These are phyloP conservation scores for Aureobasidium mangrovei DNA, from an alignment of 2,329 filamentous ascomycete species.

Conservation along the genomic window DNA sequence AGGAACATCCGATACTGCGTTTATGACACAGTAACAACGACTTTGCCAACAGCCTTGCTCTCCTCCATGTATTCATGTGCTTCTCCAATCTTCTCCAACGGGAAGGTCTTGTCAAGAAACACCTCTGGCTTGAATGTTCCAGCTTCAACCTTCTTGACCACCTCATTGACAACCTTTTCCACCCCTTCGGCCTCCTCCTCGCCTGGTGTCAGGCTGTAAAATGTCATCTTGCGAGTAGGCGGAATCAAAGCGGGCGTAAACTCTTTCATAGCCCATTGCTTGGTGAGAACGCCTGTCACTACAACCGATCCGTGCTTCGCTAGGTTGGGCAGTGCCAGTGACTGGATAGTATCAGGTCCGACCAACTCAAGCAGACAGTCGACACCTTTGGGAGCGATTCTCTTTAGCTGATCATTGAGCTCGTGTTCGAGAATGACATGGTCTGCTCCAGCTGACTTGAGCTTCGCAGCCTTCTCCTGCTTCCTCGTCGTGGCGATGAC, in stretches of 20 bases:
- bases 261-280: constrained; percentile 7
- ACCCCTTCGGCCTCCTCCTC: constrained; percentile 6
- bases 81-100: background rate
- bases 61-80: constrained; percentile 13
- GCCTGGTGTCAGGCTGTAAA: constrained; percentile 9
- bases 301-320: constrained; percentile 12
- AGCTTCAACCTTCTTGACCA: constrained; percentile 1
- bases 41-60: constrained; percentile 2
- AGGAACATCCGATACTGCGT: background rate
- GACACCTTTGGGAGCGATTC: constrained; percentile 4
- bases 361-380: constrained; percentile 11
- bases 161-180: background rate
- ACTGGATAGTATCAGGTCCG: constrained; percentile 1
- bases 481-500: constrained; percentile 14
- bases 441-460: constrained; percentile 9
- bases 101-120: constrained; percentile 8
- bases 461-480: constrained; percentile 1
- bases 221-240: constrained; percentile 9
- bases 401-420: background rate
- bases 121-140: constrained; percentile 5
- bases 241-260: constrained; percentile 10
- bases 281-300: constrained; percentile 10
- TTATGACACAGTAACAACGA: constrained; percentile 8
- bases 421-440: constrained; percentile 13
- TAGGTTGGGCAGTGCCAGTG: background rate